These are phyloP conservation scores for Penicillium sclerotigenum DNA, from an alignment of 2,329 filamentous ascomycete species.

Conservation along the genomic window DNA sequence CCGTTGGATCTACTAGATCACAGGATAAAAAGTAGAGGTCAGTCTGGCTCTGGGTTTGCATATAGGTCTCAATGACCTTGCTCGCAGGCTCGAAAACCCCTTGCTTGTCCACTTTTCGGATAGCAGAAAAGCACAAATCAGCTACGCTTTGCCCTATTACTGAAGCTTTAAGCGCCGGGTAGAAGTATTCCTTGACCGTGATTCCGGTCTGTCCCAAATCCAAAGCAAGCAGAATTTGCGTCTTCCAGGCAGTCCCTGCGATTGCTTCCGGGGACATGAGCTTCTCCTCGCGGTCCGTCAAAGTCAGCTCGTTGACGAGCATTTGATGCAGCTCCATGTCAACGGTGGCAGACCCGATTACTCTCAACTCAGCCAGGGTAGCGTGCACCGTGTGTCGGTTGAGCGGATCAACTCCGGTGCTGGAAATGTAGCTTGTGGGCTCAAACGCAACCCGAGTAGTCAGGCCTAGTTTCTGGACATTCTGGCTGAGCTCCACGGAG, in stretches of 20 bases:
- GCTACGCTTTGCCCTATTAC: background rate
- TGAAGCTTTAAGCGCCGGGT: slow-evolving; percentile 15
- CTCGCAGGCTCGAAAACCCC: background rate
- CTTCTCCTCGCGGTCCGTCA: slow-evolving; percentile 9
- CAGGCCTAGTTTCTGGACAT: background rate
- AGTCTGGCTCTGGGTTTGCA: slow-evolving; percentile 4
- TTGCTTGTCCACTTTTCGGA: slow-evolving; percentile 2
- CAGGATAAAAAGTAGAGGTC: slow-evolving; percentile 11
- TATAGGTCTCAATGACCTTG: slow-evolving; percentile 1
- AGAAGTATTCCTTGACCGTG: slow-evolving; percentile 19
- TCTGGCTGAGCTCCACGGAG: slow-evolving; percentile 14
- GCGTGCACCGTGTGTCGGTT: slow-evolving; percentile 2
- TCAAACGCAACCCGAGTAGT: slow-evolving; percentile 8
- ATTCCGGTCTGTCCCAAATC: slow-evolving; percentile 14
- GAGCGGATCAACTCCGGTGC: background rate
- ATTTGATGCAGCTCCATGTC: slow-evolving; percentile 11
- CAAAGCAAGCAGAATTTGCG: slow-evolving; percentile 18
- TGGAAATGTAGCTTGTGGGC: slow-evolving; percentile 3
- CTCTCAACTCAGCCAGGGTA: background rate
- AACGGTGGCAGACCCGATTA: background rate
- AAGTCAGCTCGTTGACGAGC: slow-evolving; percentile 4
- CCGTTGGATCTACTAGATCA: slow-evolving; percentile 15
- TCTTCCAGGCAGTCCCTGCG: slow-evolving; percentile 1
- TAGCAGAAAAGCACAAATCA: background rate
- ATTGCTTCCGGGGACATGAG: background rate